Conservation (phyloP, 768 basidiomycete species). For the Agaricus subrufescens region DNA sequence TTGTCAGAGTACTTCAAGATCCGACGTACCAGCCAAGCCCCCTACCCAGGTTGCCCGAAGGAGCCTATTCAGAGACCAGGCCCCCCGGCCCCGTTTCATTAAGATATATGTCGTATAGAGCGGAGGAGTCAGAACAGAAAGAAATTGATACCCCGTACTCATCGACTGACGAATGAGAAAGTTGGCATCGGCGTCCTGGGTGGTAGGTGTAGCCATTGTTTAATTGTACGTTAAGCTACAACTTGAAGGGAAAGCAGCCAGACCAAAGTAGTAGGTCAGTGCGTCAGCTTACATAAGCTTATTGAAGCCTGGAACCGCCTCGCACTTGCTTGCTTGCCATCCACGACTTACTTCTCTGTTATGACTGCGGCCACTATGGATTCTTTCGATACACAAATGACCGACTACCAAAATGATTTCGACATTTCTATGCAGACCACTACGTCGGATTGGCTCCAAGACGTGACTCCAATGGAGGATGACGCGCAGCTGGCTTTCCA, state of each 20-base stretch:
- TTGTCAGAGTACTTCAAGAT: background rate
- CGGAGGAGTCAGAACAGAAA: constrained; percentile 61
- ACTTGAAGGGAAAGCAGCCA: background rate
- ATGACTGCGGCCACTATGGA: constrained; percentile 13
- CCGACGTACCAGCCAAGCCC: constrained; percentile 47
- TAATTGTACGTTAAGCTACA: background rate
- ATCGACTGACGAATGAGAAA: constrained; percentile 62
- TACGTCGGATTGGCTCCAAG: constrained; percentile 15
- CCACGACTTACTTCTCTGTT: background rate
- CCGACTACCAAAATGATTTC: constrained; percentile 13
- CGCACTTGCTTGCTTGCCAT: background rate
- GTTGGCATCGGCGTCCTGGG: constrained; percentile 54
- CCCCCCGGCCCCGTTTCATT: constrained; percentile 47
- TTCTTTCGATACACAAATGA: constrained; percentile 14
- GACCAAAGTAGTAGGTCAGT: constrained; percentile 9
- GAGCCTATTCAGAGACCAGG: constrained; percentile 55
- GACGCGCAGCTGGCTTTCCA: constrained; percentile 8
- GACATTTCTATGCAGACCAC: constrained; percentile 15
- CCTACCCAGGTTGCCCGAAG: constrained; percentile 74
- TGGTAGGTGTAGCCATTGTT: constrained; percentile 15
- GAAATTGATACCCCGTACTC: constrained; percentile 62
- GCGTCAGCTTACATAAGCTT: constrained; percentile 8
- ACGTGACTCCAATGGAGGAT: constrained; percentile 15
- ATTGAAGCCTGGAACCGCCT: background rate
- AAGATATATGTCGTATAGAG: constrained; percentile 51